Base-by-base conservation (phyloP, 2,329 filamentous ascomycete species). In the Fusarium sp. region DNA sequence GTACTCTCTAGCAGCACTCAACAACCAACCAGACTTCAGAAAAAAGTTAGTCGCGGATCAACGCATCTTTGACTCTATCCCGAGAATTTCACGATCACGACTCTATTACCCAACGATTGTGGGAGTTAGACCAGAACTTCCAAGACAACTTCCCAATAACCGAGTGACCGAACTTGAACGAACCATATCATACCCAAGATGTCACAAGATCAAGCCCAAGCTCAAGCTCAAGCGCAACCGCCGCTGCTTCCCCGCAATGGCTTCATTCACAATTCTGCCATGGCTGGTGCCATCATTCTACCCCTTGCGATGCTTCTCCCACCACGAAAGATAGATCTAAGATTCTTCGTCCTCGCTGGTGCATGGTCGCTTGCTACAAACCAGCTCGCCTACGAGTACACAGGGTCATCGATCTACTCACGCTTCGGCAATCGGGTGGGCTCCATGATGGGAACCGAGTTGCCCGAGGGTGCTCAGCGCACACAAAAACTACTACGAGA, bases 351-450 rank as follows among this genome's bases (percentile, higher is more conserved):
- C 55, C 84, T 89, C 53, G 81, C 81, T 59, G 80, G 80, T 61
- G 82, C 82, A 59, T 83, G 86, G 70, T 84, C 87, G 30, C 82
- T 86, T 69, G 83, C 84, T 59, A 84, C 85, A 60, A 86, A 86
- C 77, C 85, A 86, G 77, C 84, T 89, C 42, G 81, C 81, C 50
- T 82, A 84, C 78, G 86, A 88, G 78, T 88, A 85, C 78, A 88
- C 83, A 16, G 87, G 87, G 53, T 80, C 81, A 51, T 87, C 86
- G 28, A 82, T 88, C 63, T 79, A 82, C 72, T 73, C 79, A 67
- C 86, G 86, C 11, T 81, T 87, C 66, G 77, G 77, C 60, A 78
- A 73, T 66, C 83, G 85, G 56, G 72, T 83, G 68, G 73, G 73
- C 27, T 81, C 80, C 18, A 79, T 89, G 45, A 78, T 88, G 43